A percentile compares a stretch with the other conserved stretches of the same genome.
These are phyloP conservation scores for Exophiala spinifera DNA, from an alignment of 2,329 filamentous ascomycete genomes.

Conservation along the genomic window DNA sequence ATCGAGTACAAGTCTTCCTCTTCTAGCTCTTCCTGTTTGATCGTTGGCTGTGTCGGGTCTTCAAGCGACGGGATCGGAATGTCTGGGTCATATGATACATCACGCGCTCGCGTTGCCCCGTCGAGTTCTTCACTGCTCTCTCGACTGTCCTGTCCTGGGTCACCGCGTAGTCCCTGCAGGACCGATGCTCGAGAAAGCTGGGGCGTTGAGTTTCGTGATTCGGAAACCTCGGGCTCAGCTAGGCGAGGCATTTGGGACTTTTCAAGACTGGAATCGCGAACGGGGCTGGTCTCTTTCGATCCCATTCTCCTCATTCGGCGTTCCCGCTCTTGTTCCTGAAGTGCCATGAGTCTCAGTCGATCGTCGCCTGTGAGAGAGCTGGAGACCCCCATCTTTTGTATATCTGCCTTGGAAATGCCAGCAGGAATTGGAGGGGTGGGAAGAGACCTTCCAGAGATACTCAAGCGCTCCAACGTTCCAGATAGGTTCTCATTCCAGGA, in stretches of 20 bases:
- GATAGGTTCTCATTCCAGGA: conserved; percentile 45
- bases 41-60: conserved; percentile 43
- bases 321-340: conserved; percentile 67
- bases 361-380: conserved; percentile 82
- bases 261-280: conserved; percentile 31
- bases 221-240: conserved; percentile 52
- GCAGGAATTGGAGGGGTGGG: conserved; percentile 70
- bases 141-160: conserved; percentile 58
- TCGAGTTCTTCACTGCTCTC: conserved; percentile 40
- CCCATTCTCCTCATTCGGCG: conserved; percentile 64
- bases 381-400: conserved; percentile 70
- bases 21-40: conserved; percentile 63
- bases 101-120: conserved; percentile 28
- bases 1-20: conserved; percentile 64
- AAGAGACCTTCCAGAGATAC: conserved; percentile 63
- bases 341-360: conserved; percentile 77
- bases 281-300: conserved; percentile 38
- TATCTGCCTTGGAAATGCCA: conserved; percentile 69
- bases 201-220: conserved; percentile 61
- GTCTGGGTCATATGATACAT: conserved; percentile 68
- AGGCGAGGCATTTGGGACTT: conserved; percentile 33
- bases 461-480: conserved; percentile 68
- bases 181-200: conserved; percentile 79
- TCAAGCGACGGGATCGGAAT: conserved; percentile 86
- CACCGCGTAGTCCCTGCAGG: conserved; percentile 66